These are phyloP conservation scores for Schizopora paradoxa DNA, from an alignment of 1,284 basidiomycete genomes.

Conservation along the genomic window DNA sequence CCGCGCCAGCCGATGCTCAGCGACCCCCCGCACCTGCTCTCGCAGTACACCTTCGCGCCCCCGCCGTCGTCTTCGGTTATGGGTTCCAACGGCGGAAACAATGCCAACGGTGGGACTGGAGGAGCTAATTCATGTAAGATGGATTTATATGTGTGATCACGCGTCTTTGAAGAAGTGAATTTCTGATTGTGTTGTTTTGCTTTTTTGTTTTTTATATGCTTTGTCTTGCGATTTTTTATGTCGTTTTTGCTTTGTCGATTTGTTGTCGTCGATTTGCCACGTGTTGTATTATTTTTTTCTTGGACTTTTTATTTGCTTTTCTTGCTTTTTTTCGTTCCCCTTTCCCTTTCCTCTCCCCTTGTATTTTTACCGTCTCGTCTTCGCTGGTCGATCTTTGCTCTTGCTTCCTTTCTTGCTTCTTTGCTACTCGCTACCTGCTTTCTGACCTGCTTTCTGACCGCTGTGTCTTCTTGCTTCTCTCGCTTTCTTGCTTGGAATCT, in stretches of 20 bases:
- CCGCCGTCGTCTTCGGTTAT: too few relatives aligned
- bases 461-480: too few relatives aligned
- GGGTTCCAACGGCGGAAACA: constrained; percentile 2
- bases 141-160: constrained; percentile 1
- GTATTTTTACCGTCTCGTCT: too few relatives aligned
- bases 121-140: not conserved
- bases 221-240: not conserved
- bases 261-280: not conserved
- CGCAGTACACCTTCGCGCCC: too few relatives aligned
- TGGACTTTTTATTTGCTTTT: not conserved
- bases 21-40: not conserved
- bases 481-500: too few relatives aligned
- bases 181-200: not conserved
- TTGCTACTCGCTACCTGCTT: too few relatives aligned
- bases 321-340: not conserved
- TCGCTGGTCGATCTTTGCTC: too few relatives aligned
- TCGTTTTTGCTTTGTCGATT: not conserved
- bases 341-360: not conserved
- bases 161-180: not conserved
- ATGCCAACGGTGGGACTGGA: not conserved
- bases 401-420: too few relatives aligned
- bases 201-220: not conserved
- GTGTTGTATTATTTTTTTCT: not conserved
- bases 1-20: not conserved
- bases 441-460: too few relatives aligned